Percentiles rank a stretch among this genome's conserved stretches.
Evolutionary conservation across 805 yeast species (phyloP).

Genomic region (Ogataea nitratoaversa): DNA sequence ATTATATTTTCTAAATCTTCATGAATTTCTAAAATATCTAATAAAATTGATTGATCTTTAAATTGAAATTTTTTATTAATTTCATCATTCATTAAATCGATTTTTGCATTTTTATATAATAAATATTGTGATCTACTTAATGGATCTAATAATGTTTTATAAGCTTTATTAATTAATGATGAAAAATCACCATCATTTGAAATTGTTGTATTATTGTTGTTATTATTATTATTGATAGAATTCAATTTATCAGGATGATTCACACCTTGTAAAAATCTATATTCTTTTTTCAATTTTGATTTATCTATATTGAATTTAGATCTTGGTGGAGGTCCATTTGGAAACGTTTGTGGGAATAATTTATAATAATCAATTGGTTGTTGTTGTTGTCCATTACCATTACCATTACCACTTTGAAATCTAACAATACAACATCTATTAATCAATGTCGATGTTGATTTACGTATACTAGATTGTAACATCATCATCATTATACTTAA

Average conservation of each 20-base stretch:
- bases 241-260: slow-evolving; percentile 71
- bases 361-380: slow-evolving; percentile 41
- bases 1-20: slow-evolving; percentile 72
- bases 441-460: too few species aligned
- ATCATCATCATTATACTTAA: neutral
- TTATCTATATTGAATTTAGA: slow-evolving; percentile 57
- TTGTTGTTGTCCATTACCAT: too few species aligned
- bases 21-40: slow-evolving; percentile 79
- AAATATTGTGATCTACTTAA: slow-evolving; percentile 64
- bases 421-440: too few species aligned
- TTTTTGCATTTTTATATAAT: slow-evolving; percentile 37
- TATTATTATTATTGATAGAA: too few species aligned
- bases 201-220: slow-evolving; percentile 16
- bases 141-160: slow-evolving; percentile 66
- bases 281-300: slow-evolving; percentile 64
- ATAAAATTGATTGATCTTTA: slow-evolving; percentile 49
- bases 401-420: too few species aligned
- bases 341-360: slow-evolving; percentile 74
- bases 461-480: neutral
- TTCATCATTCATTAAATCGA: slow-evolving; percentile 61
- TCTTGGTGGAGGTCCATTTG: slow-evolving; percentile 57
- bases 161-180: slow-evolving; percentile 71
- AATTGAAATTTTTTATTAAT: slow-evolving; percentile 35
- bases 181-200: slow-evolving; percentile 33
- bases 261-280: slow-evolving; percentile 62